phyloP scores from a whole-genome alignment of 2,329 filamentous ascomycete species.

The Penicillium sumatraense region DNA sequence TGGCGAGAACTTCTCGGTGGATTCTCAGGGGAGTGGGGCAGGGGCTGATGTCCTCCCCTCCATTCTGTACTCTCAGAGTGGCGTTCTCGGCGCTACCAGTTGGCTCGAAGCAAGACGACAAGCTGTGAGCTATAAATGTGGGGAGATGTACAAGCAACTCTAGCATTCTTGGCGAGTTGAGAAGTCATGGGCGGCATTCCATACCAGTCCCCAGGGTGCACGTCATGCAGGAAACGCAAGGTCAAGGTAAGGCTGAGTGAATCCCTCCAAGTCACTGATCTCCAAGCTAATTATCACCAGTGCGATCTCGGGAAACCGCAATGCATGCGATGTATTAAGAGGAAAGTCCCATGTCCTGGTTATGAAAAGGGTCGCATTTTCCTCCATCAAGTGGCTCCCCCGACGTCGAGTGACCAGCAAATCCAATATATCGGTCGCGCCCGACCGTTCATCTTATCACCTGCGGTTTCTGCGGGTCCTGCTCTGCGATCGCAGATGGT shows the following conservation, averaged over 20 bases:
- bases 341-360: not conserved
- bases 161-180: no score
- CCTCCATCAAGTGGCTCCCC: not conserved
- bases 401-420: slow-evolving; percentile 34
- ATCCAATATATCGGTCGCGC: slow-evolving; percentile 6
- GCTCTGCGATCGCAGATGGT: not conserved
- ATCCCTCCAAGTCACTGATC: not conserved
- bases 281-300: not conserved
- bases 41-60: no score
- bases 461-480: not conserved
- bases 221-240: slow-evolving; percentile 7
- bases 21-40: no score
- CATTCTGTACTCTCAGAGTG: no score
- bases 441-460: not conserved
- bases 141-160: no score
- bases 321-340: slow-evolving; percentile 7
- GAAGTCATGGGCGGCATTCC: slow-evolving; percentile 10
- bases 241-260: slow-evolving; percentile 1
- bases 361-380: slow-evolving; percentile 6
- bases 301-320: slow-evolving; percentile 6
- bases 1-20: no score
- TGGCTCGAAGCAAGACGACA: no score
- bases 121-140: no score
- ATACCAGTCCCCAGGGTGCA: slow-evolving; percentile 4
- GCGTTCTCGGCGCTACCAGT: no score